Evolutionary conservation across 1,284 basidiomycete genomes (phyloP), one percentile per base, ranked within the genome.

Genomic region (Trametes versicolor): DNA sequence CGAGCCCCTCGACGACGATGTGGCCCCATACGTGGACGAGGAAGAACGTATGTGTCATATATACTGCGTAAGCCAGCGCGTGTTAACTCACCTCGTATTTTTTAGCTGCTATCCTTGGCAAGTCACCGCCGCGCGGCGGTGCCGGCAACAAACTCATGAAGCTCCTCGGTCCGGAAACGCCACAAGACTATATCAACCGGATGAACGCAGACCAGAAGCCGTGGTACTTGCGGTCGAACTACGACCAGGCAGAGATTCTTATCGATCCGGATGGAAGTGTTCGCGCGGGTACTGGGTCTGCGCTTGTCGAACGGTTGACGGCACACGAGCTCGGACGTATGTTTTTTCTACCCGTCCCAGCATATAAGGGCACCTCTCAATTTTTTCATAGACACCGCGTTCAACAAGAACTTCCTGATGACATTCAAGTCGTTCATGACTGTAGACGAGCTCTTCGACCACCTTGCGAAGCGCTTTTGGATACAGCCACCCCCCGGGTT

Each of bases 371-470:
- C n/a, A n/a, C n/a, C n/a, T n/a, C n/a, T n/a, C n/a, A n/a, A n/a
- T n/a, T n/a, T 4, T 34, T 21, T 21, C 9, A 25, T 72, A 93
- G 96, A 97, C 76, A 83, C 88, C 0, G 87, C 88, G 7, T 99
- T 95, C 80, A 94, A 90, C 76, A 92, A 94, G 76, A 93, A 96
- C 1, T 99, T 99, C 86, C 79, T 99, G 67, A 93, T 98, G 87
- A 99, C 98, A 0, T 98, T 96, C 83, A 95, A 97, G 71, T 97
- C 96, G 0, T 99, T 99, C 78, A 96, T 95, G 17, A 92, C 91
- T 1, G 82, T 95, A 21, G 87, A 95, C 62, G 92, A 96, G 64
- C 80, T 99, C 25, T 91, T 99, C 64, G 90, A 95, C 58, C 82
- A 95, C n/a, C 87, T 99, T 29, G 87, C 94, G 12, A 84, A 87